Base-by-base conservation (phyloP, 768 basidiomycete genomes). In the Suillus subluteus region DNA sequence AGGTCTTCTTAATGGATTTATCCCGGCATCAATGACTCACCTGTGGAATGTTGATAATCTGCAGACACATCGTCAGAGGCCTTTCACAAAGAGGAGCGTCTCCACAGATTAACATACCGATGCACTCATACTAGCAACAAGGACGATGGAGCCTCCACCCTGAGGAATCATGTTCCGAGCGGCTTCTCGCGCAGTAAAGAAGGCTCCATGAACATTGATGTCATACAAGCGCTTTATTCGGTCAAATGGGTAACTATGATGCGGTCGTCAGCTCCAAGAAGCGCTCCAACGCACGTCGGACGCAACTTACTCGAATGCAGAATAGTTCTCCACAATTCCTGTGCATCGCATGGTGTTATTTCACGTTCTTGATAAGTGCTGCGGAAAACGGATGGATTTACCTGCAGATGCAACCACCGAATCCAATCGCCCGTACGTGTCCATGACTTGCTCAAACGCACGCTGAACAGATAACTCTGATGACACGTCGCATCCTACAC, bases 151-250 rank as follows among this genome's bases (percentile, higher is more conserved):
- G 0, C 95, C 94, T 44, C 86, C 86, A 21, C 91, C 88, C 62
- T 85, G 83, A 11, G 90, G 87, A 68, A 96, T 91, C 97, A 98
- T 98, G 79, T 87, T 83, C 70, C 91, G 90, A 56, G 96, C 96
- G 2, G 93, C 96, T 78, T 98, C 96, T 35, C 97, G 90, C 12
- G 97, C 97, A n/a, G 95, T 97, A 81, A 91, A 97, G 82, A 94
- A 96, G 16, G 89, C 88, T 64, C 96, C 96, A 75, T 98, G 94
- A 52, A 98, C 92, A 73, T 98, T 98, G 82, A 98, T 88, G 73
- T 95, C 94, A 75, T 91, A 93, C 64, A 99, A 81, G 64, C 88
- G 87, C 76, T 90, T 90, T 72, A 95, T 88, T 62, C 91, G 90
- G 68, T 95, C 91, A 62, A 89, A 87, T 3, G 96, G 96, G 80